Evolutionary conservation across 1,284 basidiomycete species (phyloP).

Genomic region (Meripilus lineatus): DNA sequence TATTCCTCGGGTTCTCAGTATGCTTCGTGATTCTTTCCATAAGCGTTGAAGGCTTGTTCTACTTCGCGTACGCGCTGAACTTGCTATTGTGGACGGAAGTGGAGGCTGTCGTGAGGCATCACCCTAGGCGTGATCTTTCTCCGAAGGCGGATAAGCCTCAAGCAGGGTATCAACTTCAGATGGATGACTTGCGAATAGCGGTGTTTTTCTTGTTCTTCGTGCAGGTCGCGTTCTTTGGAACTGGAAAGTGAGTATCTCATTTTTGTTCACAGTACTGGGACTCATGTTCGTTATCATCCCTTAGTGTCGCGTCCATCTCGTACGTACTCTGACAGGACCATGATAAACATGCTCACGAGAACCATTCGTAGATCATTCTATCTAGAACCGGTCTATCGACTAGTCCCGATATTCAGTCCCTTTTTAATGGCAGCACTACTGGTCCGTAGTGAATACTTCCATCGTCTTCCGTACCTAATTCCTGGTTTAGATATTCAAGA

Average conservation of each 20-base stretch:
- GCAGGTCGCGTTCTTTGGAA: slow-evolving; percentile 87
- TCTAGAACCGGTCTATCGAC: slow-evolving; percentile 83
- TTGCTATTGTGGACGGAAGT: slow-evolving; percentile 69
- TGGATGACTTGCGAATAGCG: slow-evolving; percentile 70
- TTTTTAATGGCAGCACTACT: slow-evolving; percentile 79
- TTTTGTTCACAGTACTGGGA: not conserved
- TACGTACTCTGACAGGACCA: slow-evolving; percentile 32
- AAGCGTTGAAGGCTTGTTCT: slow-evolving; percentile 82
- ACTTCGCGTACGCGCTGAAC: slow-evolving; percentile 59
- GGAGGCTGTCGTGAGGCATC: slow-evolving; percentile 50
- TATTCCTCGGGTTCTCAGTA: slow-evolving; percentile 72
- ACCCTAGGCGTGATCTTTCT: slow-evolving; percentile 24
- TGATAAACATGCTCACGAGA: not conserved
- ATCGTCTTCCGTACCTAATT: not conserved
- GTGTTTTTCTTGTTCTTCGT: slow-evolving; percentile 86
- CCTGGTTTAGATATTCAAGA: slow-evolving; percentile 67
- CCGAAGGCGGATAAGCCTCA: not conserved
- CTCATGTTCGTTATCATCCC: not conserved
- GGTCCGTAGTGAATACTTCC: slow-evolving; percentile 32
- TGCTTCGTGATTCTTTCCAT: slow-evolving; percentile 82
- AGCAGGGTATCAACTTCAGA: slow-evolving; percentile 41
- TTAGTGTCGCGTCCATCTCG: slow-evolving; percentile 84
- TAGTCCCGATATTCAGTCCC: slow-evolving; percentile 84
- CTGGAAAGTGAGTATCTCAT: slow-evolving; percentile 64
- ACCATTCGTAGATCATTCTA: slow-evolving; percentile 67